phyloP scores from a whole-genome alignment of 495 filamentous ascomycete species.

The Melanomma pulvis-pyrius region DNA sequence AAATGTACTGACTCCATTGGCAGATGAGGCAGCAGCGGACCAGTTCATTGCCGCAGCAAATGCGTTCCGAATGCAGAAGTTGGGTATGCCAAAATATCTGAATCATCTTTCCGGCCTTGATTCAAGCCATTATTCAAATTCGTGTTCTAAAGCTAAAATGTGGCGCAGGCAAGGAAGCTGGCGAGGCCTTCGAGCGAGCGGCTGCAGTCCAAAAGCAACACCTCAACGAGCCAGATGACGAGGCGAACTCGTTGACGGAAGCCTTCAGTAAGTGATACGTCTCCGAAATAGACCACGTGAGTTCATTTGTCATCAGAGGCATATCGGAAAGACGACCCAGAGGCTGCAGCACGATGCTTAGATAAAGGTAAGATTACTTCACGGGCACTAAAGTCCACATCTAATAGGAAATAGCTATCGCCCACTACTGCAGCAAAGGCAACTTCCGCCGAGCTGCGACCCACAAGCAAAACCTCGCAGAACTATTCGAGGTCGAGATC shows the following conservation, averaged over 20 bases:
- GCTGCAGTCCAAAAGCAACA: conserved; percentile 35
- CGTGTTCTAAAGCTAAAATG: conserved; percentile 2
- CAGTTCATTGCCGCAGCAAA: conserved; percentile 81
- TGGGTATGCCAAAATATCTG: conserved; percentile 52
- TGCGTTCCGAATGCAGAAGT: conserved; percentile 73
- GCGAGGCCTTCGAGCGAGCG: conserved; percentile 33
- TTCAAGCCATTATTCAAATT: background rate
- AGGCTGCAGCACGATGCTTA: conserved; percentile 32
- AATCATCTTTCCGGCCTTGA: background rate
- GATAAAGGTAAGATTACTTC: conserved; percentile 18
- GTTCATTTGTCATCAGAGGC: conserved; percentile 22
- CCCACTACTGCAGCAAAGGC: conserved; percentile 50
- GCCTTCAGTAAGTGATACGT: conserved; percentile 28
- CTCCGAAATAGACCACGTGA: background rate
- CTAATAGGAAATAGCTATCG: conserved; percentile 20
- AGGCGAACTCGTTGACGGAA: conserved; percentile 31
- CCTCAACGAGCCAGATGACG: conserved; percentile 35
- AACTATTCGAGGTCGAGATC: conserved; percentile 78
- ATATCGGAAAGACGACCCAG: conserved; percentile 30
- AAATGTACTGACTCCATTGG: background rate
- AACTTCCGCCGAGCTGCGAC: conserved; percentile 87
- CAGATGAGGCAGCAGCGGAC: conserved; percentile 73
- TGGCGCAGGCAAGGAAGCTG: conserved; percentile 37
- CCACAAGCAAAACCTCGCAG: conserved; percentile 81
- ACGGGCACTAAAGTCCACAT: background rate